phyloP scores from a whole-genome alignment of 2,329 filamentous ascomycete genomes.

The Sporothrix euskadiensis region DNA sequence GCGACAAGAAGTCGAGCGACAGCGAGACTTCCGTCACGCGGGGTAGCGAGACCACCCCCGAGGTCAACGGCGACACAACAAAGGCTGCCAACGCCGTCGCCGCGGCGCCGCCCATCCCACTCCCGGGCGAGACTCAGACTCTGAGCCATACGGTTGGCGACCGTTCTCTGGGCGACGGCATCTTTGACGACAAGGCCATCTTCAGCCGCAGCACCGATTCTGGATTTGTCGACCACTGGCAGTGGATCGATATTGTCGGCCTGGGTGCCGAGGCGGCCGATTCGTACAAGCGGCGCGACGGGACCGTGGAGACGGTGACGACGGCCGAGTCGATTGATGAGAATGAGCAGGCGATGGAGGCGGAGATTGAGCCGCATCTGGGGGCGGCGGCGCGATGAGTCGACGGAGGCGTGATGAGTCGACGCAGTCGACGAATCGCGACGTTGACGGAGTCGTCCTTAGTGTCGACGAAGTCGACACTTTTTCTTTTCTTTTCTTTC shows the following conservation, averaged over 20 bases:
- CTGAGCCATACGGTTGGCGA: slow-evolving; percentile 31
- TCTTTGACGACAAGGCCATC: slow-evolving; percentile 53
- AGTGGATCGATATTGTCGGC: slow-evolving; percentile 55
- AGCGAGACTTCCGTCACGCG: neutral
- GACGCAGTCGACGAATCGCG: neutral
- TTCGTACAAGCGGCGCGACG: slow-evolving; percentile 28
- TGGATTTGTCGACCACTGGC: slow-evolving; percentile 49
- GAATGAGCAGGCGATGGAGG: slow-evolving; percentile 41
- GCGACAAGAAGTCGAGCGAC: slow-evolving; percentile 25
- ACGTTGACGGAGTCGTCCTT: neutral
- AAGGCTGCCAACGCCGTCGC: neutral
- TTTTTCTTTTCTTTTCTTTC: neutral
- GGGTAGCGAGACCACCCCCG: neutral
- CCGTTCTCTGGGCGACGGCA: slow-evolving; percentile 38
- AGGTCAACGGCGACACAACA: neutral
- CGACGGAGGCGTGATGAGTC: neutral
- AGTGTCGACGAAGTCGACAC: neutral
- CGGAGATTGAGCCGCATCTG: slow-evolving; percentile 40
- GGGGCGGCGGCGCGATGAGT: neutral
- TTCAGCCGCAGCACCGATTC: slow-evolving; percentile 42
- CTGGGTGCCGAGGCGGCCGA: slow-evolving; percentile 43
- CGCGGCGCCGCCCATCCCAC: neutral
- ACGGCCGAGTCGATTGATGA: slow-evolving; percentile 12
- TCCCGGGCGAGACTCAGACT: no score
- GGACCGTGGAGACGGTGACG: slow-evolving; percentile 29